Evolutionary conservation across 305 asterid species (phyloP), one percentile per base, ranked within the genome.

Genomic region (Lippia alba): DNA sequence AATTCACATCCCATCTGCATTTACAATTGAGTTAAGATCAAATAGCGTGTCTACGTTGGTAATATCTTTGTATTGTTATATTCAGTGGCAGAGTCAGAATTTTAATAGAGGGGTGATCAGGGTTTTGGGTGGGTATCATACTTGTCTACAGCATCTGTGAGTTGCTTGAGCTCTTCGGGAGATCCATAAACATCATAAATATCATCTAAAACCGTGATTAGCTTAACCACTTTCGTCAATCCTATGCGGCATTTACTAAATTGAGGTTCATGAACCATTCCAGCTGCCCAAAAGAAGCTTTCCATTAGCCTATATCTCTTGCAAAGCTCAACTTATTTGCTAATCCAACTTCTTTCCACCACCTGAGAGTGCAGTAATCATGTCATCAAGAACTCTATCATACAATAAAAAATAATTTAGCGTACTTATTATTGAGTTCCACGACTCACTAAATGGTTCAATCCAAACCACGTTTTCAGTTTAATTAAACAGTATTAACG

Each of bases 251-350:
- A 70, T 8, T 50, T 53, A 7, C 41, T 20, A 9, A 18, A 39
- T 49, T 61, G 62, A 50, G 69, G 56, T 50, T 70, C 33, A 14
- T 6, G 17, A 4, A 61, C 55, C 69, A 60, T 61, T 61, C 69
- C 75, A 40, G 41, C 48, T 4, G 50, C 36, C 70, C 64, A 71
- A 17, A 61, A 61, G 64, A 61, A 71, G 70, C 76, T 62, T 17
- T 71, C 76, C 64, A 62, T 71, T 3, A 53, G 33, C 19, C 70
- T 55, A 12, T 55, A 12, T 71, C 76, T 54, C 76, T 61, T 53
- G 76, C 76, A 30, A 71, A 71, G 7, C 64, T 62, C 76, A 71
- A 30, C 56, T 61, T 54, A 9, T 71, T 40, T 71, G 76, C 76
- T 53, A 71, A 62, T 2, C 70, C 76, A 9, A 62, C 40, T 9